phyloP scores from a whole-genome alignment of 768 basidiomycete genomes.

The Agaricus subrufescens region DNA sequence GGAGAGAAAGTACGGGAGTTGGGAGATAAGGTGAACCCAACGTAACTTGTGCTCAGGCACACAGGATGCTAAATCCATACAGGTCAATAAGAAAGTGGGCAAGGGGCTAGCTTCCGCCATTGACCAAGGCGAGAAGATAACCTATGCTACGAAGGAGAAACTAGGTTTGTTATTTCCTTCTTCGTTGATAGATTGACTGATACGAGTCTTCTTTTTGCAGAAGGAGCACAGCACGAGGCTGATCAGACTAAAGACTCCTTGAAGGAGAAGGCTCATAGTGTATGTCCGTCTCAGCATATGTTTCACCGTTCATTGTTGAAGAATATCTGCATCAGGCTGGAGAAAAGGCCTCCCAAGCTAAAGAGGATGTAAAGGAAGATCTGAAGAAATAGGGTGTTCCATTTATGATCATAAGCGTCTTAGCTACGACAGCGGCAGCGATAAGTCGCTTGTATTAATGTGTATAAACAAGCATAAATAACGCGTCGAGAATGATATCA shows the following conservation, averaged over 20 bases:
- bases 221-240: conserved; percentile 23
- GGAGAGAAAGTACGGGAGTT: conserved; percentile 41
- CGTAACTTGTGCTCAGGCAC: neutral
- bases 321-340: conserved; percentile 21
- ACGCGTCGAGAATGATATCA: too few relatives aligned
- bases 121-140: conserved; percentile 39
- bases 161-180: conserved; percentile 26
- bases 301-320: neutral
- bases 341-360: conserved; percentile 27
- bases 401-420: neutral
- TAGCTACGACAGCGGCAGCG: too few relatives aligned
- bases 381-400: neutral
- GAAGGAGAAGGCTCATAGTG: conserved; percentile 36
- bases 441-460: too few relatives aligned
- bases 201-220: conserved; percentile 18
- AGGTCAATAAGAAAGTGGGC: conserved; percentile 43
- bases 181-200: neutral
- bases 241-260: conserved; percentile 29
- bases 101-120: conserved; percentile 42
- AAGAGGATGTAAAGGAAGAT: conserved; percentile 16
- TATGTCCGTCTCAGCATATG: conserved; percentile 10
- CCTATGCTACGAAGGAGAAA: conserved; percentile 35
- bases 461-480: too few relatives aligned
- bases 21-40: conserved; percentile 33
- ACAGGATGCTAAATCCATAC: neutral